A percentile compares a stretch with the other conserved stretches of the same genome.
phyloP scores from a whole-genome alignment of 2,329 filamentous ascomycete genomes.

The Zasmidium citrigriseum region DNA sequence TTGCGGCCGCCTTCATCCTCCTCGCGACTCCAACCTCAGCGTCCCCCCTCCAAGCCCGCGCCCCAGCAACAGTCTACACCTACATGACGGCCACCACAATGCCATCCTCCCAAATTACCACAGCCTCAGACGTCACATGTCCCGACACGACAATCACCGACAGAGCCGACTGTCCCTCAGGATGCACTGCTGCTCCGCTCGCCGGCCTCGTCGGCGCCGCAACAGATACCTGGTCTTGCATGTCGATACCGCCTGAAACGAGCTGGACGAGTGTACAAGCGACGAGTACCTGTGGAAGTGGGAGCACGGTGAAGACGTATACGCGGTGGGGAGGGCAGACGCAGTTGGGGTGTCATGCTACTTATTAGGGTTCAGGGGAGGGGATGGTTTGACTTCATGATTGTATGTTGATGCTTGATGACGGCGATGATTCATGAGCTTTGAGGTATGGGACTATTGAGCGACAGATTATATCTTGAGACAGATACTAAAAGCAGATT shows the following conservation, averaged over 20 bases:
- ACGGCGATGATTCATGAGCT: too few relatives aligned
- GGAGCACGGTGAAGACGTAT: background rate
- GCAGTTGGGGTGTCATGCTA: background rate
- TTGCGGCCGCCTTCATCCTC: background rate
- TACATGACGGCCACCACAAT: conserved; percentile 9
- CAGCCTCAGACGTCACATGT: background rate
- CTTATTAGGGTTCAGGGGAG: background rate
- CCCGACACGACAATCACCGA: conserved; percentile 8
- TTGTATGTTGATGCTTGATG: too few relatives aligned
- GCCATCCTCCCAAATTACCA: background rate
- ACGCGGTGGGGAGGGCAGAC: background rate
- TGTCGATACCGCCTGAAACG: background rate
- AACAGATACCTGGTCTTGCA: conserved; percentile 15
- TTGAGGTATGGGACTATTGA: too few relatives aligned
- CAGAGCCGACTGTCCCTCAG: conserved; percentile 12
- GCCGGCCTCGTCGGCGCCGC: conserved; percentile 14
- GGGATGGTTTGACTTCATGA: background rate
- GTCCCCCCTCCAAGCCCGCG: conserved; percentile 5
- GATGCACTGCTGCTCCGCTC: conserved; percentile 9
- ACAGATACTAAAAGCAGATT: too few relatives aligned
- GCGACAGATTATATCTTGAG: too few relatives aligned
- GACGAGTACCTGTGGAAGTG: conserved; percentile 14
- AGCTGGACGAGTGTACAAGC: conserved; percentile 13
- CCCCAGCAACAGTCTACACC: conserved; percentile 1
- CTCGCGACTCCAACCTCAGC: background rate